Conservation (phyloP, 371 early-diverging fungal species). For the Mycotypha africana region DNA sequence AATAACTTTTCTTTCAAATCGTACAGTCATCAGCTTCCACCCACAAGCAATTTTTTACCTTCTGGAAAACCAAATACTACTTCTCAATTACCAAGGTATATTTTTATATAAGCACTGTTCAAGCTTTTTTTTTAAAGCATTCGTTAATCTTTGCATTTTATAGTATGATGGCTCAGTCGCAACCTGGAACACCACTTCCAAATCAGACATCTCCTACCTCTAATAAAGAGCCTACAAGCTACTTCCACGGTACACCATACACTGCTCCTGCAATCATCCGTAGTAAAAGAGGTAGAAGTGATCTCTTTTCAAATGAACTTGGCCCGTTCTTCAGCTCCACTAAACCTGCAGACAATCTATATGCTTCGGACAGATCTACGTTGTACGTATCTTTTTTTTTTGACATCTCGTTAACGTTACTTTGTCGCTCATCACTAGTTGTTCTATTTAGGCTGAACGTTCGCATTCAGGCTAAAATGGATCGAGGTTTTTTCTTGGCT, state of each 20-base stretch:
- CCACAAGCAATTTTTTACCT: slow-evolving; percentile 22
- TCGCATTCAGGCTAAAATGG: slow-evolving; percentile 61
- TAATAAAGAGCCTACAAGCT: not conserved
- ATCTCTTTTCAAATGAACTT: slow-evolving; percentile 32
- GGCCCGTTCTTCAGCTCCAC: slow-evolving; percentile 65
- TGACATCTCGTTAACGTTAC: not conserved
- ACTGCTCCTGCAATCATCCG: slow-evolving; percentile 11
- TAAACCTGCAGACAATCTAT: slow-evolving; percentile 56
- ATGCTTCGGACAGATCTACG: slow-evolving; percentile 53
- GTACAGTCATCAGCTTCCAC: slow-evolving; percentile 18
- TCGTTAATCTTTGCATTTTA: not conserved
- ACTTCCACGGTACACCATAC: slow-evolving; percentile 28
- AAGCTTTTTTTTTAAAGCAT: not conserved
- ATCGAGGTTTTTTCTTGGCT: slow-evolving; percentile 78
- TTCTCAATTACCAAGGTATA: slow-evolving; percentile 42
- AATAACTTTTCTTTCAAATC: slow-evolving; percentile 1
- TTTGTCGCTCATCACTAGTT: not conserved
- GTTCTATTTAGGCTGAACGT: slow-evolving; percentile 21
- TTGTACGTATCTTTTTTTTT: slow-evolving; percentile 44
- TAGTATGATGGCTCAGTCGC: slow-evolving; percentile 42
- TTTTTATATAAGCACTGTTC: not conserved
- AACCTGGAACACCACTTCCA: slow-evolving; percentile 46
- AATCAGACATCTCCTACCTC: not conserved
- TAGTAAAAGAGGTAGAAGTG: slow-evolving; percentile 33
- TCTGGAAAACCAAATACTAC: slow-evolving; percentile 22